phyloP scores from a whole-genome alignment of 139 green algal genomes.

The Tetraselmis striata region DNA sequence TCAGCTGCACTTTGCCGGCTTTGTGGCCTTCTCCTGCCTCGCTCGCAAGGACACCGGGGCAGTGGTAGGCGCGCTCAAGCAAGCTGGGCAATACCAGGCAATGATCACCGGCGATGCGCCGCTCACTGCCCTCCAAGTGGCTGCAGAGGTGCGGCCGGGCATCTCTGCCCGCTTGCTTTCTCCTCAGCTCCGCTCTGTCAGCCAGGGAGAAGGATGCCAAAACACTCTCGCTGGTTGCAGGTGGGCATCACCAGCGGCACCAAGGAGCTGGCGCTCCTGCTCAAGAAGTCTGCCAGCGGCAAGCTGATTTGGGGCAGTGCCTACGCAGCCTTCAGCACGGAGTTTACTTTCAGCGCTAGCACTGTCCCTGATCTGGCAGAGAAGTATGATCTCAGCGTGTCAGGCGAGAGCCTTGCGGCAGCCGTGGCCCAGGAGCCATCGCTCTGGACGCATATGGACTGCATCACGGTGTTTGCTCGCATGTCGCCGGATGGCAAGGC shows the following conservation, averaged over 20 bases:
- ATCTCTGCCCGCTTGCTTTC: too few relatives aligned
- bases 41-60: slow-evolving; percentile 18
- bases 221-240: too few relatives aligned
- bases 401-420: neutral
- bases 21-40: slow-evolving; percentile 22
- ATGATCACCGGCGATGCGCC: slow-evolving; percentile 29
- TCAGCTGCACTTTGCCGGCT: slow-evolving; percentile 19
- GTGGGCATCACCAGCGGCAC: slow-evolving; percentile 13
- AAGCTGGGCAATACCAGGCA: slow-evolving; percentile 6
- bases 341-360: neutral
- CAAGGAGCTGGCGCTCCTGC: slow-evolving; percentile 5
- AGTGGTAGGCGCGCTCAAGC: slow-evolving; percentile 16
- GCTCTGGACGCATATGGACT: slow-evolving; percentile 12
- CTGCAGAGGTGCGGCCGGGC: neutral
- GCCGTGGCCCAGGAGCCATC: neutral
- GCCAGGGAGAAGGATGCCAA: too few relatives aligned
- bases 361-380: neutral
- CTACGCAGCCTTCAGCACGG: neutral
- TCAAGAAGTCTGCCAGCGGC: neutral
- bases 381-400: neutral
- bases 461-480: slow-evolving; percentile 15
- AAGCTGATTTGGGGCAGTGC: neutral
- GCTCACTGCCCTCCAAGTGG: slow-evolving; percentile 27
- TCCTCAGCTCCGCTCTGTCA: too few relatives aligned
- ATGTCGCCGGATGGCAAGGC: slow-evolving; percentile 28